phyloP scores from a whole-genome alignment of 805 yeast species.

The Yarrowia divulgata region DNA sequence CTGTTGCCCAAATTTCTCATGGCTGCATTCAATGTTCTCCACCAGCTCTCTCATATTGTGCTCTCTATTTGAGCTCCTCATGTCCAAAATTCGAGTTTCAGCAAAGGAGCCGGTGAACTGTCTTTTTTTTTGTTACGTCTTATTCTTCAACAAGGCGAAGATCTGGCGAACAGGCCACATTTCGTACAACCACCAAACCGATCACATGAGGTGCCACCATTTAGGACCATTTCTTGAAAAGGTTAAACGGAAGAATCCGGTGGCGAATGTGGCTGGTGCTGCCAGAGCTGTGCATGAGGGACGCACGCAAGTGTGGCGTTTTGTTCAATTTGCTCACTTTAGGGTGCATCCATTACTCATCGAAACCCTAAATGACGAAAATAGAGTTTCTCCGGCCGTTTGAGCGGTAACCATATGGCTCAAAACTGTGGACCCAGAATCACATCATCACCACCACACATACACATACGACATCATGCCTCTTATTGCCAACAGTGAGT shows the following conservation, averaged over 20 bases:
- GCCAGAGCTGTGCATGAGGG: neutral
- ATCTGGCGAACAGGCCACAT: too few relatives aligned
- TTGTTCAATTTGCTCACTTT: slow-evolving; percentile 15
- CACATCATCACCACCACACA: slow-evolving; percentile 15
- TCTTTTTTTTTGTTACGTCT: too few relatives aligned
- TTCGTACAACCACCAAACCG: too few relatives aligned
- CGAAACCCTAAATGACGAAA: neutral
- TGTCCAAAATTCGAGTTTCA: too few relatives aligned
- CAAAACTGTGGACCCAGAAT: slow-evolving; percentile 8
- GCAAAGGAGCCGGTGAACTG: too few relatives aligned
- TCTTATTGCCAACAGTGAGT: slow-evolving; percentile 37
- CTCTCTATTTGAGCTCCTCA: neutral
- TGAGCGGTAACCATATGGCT: neutral
- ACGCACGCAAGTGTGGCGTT: neutral
- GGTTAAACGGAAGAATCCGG: neutral
- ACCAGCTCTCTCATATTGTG: neutral
- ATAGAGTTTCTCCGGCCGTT: slow-evolving; percentile 9
- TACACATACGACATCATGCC: slow-evolving; percentile 16
- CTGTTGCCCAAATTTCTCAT: too few relatives aligned
- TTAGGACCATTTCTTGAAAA: neutral
- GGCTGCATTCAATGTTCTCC: too few relatives aligned
- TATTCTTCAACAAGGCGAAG: too few relatives aligned
- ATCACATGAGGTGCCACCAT: neutral
- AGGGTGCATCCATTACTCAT: slow-evolving; percentile 3
- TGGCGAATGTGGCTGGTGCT: slow-evolving; percentile 29